Conservation (phyloP, 257 asterid species). For the Solanum sejunctum region DNA sequence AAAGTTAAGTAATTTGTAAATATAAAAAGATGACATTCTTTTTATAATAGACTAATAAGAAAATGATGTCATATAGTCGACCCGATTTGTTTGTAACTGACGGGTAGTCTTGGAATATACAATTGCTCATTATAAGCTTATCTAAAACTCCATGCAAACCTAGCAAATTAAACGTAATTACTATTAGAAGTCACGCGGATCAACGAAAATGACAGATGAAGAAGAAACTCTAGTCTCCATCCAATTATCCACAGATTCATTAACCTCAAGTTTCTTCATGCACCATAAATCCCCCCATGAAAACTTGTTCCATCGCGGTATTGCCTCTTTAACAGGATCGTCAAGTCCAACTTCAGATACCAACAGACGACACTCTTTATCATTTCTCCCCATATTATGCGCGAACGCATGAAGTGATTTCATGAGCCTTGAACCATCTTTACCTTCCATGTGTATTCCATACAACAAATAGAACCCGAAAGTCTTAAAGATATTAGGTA, state of each 20-base stretch:
- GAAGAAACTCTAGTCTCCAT: slow-evolving; percentile 17
- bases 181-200: slow-evolving; percentile 61
- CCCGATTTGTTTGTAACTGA: background rate
- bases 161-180: too few relatives aligned
- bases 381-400: slow-evolving; percentile 48
- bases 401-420: slow-evolving; percentile 34
- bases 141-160: background rate
- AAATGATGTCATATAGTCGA: background rate
- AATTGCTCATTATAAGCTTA: background rate
- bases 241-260: slow-evolving; percentile 28
- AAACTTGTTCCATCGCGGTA: slow-evolving; percentile 70
- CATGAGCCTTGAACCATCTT: slow-evolving; percentile 34
- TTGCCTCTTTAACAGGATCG: slow-evolving; percentile 47
- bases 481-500: slow-evolving; percentile 45
- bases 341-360: slow-evolving; percentile 61
- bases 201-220: slow-evolving; percentile 47
- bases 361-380: slow-evolving; percentile 33
- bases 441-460: slow-evolving; percentile 69
- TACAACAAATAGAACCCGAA: slow-evolving; percentile 60
- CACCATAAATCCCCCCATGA: slow-evolving; percentile 93
- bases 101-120: background rate
- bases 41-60: background rate
- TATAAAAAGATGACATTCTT: background rate
- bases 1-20: background rate
- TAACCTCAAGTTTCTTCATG: slow-evolving; percentile 34